Evolutionary conservation across 345 rosid genomes (phyloP).

Genomic region (Eucalyptus sideroxylon): DNA sequence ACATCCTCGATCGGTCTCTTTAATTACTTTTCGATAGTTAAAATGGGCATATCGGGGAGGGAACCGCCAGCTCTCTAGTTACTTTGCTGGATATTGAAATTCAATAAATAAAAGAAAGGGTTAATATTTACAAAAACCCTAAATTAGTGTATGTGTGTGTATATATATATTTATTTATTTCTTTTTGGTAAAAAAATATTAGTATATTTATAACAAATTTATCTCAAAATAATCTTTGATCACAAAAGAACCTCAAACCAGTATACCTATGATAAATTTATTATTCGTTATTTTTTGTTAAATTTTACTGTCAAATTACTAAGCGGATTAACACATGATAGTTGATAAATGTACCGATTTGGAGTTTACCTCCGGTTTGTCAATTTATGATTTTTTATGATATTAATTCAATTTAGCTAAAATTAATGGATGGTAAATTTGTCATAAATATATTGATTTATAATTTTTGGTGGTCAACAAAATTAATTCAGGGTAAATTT

Average conservation of each 20-base stretch:
- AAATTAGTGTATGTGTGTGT: too few relatives aligned
- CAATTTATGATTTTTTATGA: too few relatives aligned
- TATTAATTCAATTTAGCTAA: fast-evolving
- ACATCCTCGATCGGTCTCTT: background rate
- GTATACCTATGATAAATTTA: fast-evolving
- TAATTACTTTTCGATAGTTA: background rate
- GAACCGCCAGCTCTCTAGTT: background rate
- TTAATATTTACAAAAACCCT: background rate
- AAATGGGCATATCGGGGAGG: background rate
- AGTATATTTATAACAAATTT: fast-evolving
- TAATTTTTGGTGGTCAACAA: fast-evolving
- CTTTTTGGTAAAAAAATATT: too few relatives aligned
- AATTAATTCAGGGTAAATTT: fast-evolving
- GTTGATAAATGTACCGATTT: too few relatives aligned
- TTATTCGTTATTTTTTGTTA: fast-evolving
- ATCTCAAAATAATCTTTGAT: too few relatives aligned
- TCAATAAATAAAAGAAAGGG: background rate
- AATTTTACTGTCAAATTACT: fast-evolving
- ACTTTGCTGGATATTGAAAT: background rate
- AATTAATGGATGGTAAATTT: fast-evolving
- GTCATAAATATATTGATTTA: fast-evolving
- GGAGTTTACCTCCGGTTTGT: too few relatives aligned
- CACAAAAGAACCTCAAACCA: fast-evolving
- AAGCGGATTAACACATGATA: fast-evolving
- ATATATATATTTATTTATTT: too few relatives aligned